Conservation (phyloP, 2,329 filamentous ascomycete genomes). For the Penicillium hordei region DNA sequence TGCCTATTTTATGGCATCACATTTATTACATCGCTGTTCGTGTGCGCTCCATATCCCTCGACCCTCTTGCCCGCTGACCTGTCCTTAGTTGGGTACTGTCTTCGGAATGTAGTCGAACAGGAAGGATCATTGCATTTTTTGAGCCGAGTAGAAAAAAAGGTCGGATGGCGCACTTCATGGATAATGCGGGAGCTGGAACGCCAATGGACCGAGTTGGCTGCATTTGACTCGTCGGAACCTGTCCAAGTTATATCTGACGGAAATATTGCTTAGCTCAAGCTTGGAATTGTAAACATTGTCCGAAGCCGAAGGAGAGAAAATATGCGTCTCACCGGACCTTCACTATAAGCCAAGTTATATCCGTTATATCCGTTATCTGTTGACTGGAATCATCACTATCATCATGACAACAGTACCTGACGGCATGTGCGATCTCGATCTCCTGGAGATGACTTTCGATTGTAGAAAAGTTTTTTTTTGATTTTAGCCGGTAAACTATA, state of each 20-base stretch:
- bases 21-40: slow-evolving; percentile 36
- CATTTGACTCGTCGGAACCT: background rate
- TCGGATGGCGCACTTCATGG: slow-evolving; percentile 37
- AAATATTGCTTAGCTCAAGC: no score
- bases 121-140: slow-evolving; percentile 32
- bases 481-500: background rate
- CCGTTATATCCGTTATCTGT: no score
- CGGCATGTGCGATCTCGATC: background rate
- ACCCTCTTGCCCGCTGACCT: background rate
- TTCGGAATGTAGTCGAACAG: slow-evolving; percentile 30
- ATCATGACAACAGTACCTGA: no score
- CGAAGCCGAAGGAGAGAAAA: no score
- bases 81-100: slow-evolving; percentile 33
- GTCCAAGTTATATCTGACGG: no score
- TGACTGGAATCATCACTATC: no score
- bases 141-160: slow-evolving; percentile 24
- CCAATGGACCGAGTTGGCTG: slow-evolving; percentile 32
- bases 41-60: background rate
- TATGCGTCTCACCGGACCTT: no score
- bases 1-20: slow-evolving; percentile 37
- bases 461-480: background rate
- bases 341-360: no score
- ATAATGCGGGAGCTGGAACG: slow-evolving; percentile 30
- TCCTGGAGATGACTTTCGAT: background rate
- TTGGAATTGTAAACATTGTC: no score